Conservation (phyloP, 2,329 filamentous ascomycete species). For the Zymoseptoria ardabiliae region DNA sequence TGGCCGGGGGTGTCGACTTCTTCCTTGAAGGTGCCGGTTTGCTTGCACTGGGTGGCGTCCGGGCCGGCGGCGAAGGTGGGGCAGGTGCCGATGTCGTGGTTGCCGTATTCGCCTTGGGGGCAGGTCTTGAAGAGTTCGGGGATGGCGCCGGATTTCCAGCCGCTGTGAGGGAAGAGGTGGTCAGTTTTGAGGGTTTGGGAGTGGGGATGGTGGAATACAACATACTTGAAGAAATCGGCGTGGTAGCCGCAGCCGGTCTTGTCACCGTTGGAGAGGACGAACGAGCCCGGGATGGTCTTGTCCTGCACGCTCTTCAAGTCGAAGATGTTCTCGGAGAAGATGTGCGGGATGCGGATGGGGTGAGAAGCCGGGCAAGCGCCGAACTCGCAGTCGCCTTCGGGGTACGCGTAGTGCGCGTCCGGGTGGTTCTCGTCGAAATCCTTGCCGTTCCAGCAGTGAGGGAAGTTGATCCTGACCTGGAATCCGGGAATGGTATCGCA, state of each 20-base stretch:
- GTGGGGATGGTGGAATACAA: neutral
- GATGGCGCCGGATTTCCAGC: slow-evolving; percentile 49
- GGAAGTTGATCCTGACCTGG: slow-evolving; percentile 62
- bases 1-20: slow-evolving; percentile 37
- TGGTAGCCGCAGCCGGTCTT: slow-evolving; percentile 47
- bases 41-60: slow-evolving; percentile 37
- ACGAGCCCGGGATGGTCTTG: slow-evolving; percentile 32
- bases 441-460: slow-evolving; percentile 63
- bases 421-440: slow-evolving; percentile 27
- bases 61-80: slow-evolving; percentile 31
- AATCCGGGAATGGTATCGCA: slow-evolving; percentile 52
- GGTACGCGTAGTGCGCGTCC: slow-evolving; percentile 58
- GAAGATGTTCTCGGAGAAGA: slow-evolving; percentile 45
- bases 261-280: slow-evolving; percentile 42
- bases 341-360: slow-evolving; percentile 49
- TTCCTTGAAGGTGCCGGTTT: slow-evolving; percentile 41
- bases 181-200: no score
- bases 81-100: slow-evolving; percentile 57
- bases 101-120: slow-evolving; percentile 51
- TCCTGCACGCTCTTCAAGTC: slow-evolving; percentile 29
- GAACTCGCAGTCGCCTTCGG: slow-evolving; percentile 38
- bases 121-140: slow-evolving; percentile 62
- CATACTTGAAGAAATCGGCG: slow-evolving; percentile 40
- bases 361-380: slow-evolving; percentile 48
- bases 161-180: slow-evolving; percentile 26